Base-by-base conservation (phyloP, 2,329 filamentous ascomycete species). In the Ampelomyces quisqualis region DNA sequence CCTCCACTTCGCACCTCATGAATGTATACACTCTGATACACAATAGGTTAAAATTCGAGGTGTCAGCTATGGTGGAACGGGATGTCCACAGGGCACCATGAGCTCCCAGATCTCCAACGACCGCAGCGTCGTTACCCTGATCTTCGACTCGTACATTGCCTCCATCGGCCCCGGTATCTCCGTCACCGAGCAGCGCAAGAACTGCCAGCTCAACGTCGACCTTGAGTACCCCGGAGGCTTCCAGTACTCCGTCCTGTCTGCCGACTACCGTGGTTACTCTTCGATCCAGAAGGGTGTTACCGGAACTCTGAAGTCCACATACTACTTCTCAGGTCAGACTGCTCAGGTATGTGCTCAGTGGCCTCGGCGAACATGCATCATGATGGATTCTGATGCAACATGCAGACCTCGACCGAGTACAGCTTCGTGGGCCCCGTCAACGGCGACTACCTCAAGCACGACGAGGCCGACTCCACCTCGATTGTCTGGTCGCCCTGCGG, bases 401-500 rank as follows among this genome's bases (percentile, higher is more conserved):
- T 7, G 3, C 13, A 73, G 69, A 50, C 60, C 32, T 58, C 51
- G 51, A 69, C 70, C 8, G 37, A 63, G 31, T 68, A 71, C 47
- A 61, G 46, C 18, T 73, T 77, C 58, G 62, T 57, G 2, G 65
- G 67, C n/a, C 67, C 67, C n/a, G 45, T 59, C 10, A 62, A 47
- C 28, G 65, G 64, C 35, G 64, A 68, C 47, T 70, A 69, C 51
- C 53, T 67, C 38, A 70, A 70, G 60, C 58, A 67, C 51, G 65
- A 70, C 47, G 47, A 63, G 35, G 69, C 76, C 43, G 68, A 71
- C 36, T 66, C 69, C 53, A 69, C 70, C 28, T 73, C 72, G 23
- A 67, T 69, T 27, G 72, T 78, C 45, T 78, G 76, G 76, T 77
- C 75, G 34, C 74, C 74, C 11, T 78, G 76, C 64, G 75, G 75